Base-by-base conservation (phyloP, 805 yeast species). In the Zygosaccharomyces rouxii region DNA sequence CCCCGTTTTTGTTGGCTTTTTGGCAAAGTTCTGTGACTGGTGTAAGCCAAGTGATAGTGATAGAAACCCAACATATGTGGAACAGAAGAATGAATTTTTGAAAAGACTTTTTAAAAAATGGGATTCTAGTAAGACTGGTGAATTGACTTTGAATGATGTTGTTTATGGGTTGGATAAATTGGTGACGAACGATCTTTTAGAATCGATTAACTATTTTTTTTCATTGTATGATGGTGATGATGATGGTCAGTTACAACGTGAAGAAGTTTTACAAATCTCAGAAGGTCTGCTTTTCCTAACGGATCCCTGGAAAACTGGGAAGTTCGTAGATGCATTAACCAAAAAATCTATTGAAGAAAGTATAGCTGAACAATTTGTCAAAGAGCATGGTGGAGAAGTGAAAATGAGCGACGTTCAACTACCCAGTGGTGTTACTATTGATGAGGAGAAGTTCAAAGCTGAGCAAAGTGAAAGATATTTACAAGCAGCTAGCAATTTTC, bases 201-300 rank as follows among this genome's bases (percentile, higher is more conserved):
- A 81, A 41, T 70, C 84, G 5, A 80, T 92, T 58, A 80, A 92
- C 26, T 83, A 84, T 56, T 89, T 89, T 62, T 89, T 89, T 57
- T 78, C 78, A 16, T 70, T 92, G 7, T 94, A 86, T 62, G 94
- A 86, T 63, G 70, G 71, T 10, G 76, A 77, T 6, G 70, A 72
- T 1, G 75, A 72, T 26, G 89, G 86, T 0, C 76, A 72, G 49
- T 77, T 94, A 38, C 84, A 81, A 51, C 74, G 89, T 43, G 96
- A 88, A 52, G 86, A 86, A 0, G 86, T 94, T 4, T 71, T 94
- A 39, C 83, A 82, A 53, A 77, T 90, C 49, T 89, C 97, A 0
- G 99, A 94, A 62, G 98, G 92, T 41, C 68, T 92, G 35, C 70
- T 92, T 10, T 84, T 79, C 57, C 74, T 94, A 30, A 89, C 97